phyloP scores from a whole-genome alignment of 179 eudicot species.

The Heliamphora pulchella region DNA sequence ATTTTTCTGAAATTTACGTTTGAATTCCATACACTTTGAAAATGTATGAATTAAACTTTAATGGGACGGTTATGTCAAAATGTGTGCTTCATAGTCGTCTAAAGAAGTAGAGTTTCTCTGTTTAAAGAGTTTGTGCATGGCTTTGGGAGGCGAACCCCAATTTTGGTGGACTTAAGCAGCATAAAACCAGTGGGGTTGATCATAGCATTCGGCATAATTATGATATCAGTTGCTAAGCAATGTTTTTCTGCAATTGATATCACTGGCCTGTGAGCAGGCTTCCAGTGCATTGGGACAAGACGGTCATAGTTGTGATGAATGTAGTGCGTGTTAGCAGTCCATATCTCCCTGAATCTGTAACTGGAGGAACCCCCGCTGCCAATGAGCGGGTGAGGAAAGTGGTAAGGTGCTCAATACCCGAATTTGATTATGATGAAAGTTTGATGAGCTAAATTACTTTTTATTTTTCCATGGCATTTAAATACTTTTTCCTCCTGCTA shows the following conservation, averaged over 20 bases:
- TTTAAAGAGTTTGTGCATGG: background rate
- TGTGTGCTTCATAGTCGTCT: background rate
- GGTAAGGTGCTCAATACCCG: slow-evolving; percentile 40
- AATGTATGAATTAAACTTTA: no score
- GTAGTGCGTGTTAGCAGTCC: slow-evolving; percentile 90
- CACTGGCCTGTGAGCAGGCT: slow-evolving; percentile 42
- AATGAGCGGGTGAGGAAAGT: slow-evolving; percentile 95
- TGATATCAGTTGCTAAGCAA: background rate
- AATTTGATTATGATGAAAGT: background rate
- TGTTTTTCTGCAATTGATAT: background rate
- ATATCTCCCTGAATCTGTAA: slow-evolving; percentile 75
- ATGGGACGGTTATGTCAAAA: no score
- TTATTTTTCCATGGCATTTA: background rate
- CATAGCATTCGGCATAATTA: no score
- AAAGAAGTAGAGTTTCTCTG: background rate
- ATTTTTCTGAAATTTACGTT: background rate
- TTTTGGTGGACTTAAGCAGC: background rate
- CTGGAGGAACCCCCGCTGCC: slow-evolving; percentile 85
- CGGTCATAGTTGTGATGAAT: slow-evolving; percentile 84
- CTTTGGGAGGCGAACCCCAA: background rate
- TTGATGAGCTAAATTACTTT: background rate
- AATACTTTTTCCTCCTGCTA: background rate
- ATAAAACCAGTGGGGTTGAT: background rate
- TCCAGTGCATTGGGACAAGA: slow-evolving; percentile 94
- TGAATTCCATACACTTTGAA: no score